Percentiles rank a stretch among this genome's conserved stretches.
phyloP scores from a whole-genome alignment of 306 rosid genomes.

The Prunus mira region DNA sequence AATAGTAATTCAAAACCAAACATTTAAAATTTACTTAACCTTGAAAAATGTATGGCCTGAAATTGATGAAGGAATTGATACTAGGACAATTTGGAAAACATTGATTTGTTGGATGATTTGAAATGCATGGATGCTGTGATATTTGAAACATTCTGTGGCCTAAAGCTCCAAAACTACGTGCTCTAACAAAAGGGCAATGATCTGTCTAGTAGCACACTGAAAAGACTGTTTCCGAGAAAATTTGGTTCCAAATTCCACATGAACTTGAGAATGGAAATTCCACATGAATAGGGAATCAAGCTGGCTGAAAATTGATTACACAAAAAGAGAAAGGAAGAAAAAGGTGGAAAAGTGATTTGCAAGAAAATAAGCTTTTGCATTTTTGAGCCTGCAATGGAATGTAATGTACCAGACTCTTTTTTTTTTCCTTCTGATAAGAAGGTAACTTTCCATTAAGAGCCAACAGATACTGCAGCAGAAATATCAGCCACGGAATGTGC shows the following conservation, averaged over 20 bases:
- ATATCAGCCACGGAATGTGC: no score
- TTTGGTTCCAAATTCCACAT: not conserved
- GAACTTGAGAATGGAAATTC: not conserved
- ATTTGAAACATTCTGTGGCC: not conserved
- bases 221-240: not conserved
- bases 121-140: no score
- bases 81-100: no score
- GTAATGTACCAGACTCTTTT: no score
- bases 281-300: not conserved
- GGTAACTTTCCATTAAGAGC: no score
- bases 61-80: no score
- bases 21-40: no score
- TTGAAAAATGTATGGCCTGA: no score
- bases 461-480: no score
- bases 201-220: not conserved
- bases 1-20: no score
- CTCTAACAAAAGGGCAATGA: not conserved
- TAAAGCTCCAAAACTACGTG: not conserved
- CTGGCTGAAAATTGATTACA: not conserved
- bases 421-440: no score
- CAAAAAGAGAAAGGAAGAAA: not conserved
- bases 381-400: not conserved
- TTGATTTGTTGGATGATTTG: no score
- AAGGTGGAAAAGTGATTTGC: not conserved
- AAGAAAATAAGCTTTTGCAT: not conserved